A percentile compares a stretch with the other conserved stretches of the same genome.
These are phyloP conservation scores for Chrysosporium keratinophilum DNA, from an alignment of 2,329 filamentous ascomycete species.

Conservation along the genomic window DNA sequence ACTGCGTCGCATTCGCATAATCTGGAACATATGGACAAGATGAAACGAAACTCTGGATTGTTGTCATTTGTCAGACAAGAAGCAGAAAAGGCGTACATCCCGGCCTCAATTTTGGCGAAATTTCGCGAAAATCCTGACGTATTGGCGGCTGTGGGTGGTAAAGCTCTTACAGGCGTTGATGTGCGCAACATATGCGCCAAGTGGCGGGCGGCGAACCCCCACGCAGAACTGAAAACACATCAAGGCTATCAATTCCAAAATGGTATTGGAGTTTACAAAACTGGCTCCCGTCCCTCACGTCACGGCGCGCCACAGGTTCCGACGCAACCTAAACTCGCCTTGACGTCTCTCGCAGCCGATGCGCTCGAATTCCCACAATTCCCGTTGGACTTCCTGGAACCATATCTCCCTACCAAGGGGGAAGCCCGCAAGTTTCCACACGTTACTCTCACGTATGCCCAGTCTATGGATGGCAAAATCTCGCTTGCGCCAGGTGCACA, in stretches of 20 bases:
- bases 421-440: slow-evolving; percentile 37
- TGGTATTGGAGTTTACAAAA: slow-evolving; percentile 34
- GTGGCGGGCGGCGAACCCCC: slow-evolving; percentile 39
- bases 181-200: slow-evolving; percentile 41
- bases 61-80: slow-evolving; percentile 40
- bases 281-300: slow-evolving; percentile 14
- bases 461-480: slow-evolving; percentile 73
- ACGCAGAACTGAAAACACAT: slow-evolving; percentile 35
- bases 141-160: slow-evolving; percentile 37
- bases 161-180: slow-evolving; percentile 39
- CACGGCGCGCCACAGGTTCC: background rate
- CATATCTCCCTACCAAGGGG: slow-evolving; percentile 40
- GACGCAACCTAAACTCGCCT: background rate
- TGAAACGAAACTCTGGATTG: slow-evolving; percentile 40
- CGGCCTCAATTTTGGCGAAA: slow-evolving; percentile 41
- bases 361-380: slow-evolving; percentile 38
- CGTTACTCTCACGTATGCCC: slow-evolving; percentile 80
- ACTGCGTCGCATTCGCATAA: slow-evolving; percentile 37
- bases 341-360: slow-evolving; percentile 25
- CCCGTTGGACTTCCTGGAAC: slow-evolving; percentile 39
- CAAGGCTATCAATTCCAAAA: slow-evolving; percentile 38
- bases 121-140: slow-evolving; percentile 38
- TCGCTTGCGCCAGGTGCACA: slow-evolving; percentile 67
- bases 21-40: slow-evolving; percentile 39
- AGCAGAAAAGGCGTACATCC: slow-evolving; percentile 38